phyloP scores from a whole-genome alignment of 1,139 yeast species.

The Meyerozyma guilliermondii region DNA sequence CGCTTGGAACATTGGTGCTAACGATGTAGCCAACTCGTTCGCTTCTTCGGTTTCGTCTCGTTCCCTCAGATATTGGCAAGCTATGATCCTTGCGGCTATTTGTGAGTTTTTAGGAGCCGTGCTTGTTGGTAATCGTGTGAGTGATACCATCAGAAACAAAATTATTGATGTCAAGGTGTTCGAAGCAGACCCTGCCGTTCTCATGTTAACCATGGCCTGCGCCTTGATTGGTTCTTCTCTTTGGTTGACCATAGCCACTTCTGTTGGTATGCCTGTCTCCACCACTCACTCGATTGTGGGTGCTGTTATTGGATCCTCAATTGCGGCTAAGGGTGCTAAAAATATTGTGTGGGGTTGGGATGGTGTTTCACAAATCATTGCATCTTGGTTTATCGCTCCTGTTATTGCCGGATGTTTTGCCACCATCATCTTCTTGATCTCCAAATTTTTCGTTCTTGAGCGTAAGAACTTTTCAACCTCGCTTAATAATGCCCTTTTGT shows the following conservation, averaged over 20 bases:
- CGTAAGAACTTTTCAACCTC: slow-evolving; percentile 40
- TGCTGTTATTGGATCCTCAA: slow-evolving; percentile 69
- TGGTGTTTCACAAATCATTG: slow-evolving; percentile 69
- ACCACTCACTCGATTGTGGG: slow-evolving; percentile 80
- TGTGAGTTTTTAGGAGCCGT: slow-evolving; percentile 77
- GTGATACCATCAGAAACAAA: slow-evolving; percentile 62
- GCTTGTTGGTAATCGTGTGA: slow-evolving; percentile 63
- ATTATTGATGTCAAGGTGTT: slow-evolving; percentile 52
- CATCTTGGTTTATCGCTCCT: slow-evolving; percentile 85
- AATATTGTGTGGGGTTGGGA: slow-evolving; percentile 71
- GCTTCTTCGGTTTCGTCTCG: slow-evolving; percentile 71
- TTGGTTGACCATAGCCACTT: slow-evolving; percentile 68
- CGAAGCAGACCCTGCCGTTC: slow-evolving; percentile 55
- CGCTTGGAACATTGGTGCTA: slow-evolving; percentile 83
- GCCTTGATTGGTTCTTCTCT: slow-evolving; percentile 72
- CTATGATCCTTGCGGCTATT: slow-evolving; percentile 62
- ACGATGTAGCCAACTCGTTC: slow-evolving; percentile 78
- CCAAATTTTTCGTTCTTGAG: slow-evolving; percentile 61
- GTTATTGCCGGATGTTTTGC: slow-evolving; percentile 62
- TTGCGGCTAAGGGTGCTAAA: slow-evolving; percentile 61
- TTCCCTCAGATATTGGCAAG: slow-evolving; percentile 69
- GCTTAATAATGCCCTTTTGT: slow-evolving; percentile 48
- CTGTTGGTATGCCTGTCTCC: slow-evolving; percentile 69
- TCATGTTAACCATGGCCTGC: slow-evolving; percentile 72
- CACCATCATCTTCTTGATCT: slow-evolving; percentile 50